Evolutionary conservation across 257 asterid species (phyloP).

Genomic region (Lycium ferocissimum): DNA sequence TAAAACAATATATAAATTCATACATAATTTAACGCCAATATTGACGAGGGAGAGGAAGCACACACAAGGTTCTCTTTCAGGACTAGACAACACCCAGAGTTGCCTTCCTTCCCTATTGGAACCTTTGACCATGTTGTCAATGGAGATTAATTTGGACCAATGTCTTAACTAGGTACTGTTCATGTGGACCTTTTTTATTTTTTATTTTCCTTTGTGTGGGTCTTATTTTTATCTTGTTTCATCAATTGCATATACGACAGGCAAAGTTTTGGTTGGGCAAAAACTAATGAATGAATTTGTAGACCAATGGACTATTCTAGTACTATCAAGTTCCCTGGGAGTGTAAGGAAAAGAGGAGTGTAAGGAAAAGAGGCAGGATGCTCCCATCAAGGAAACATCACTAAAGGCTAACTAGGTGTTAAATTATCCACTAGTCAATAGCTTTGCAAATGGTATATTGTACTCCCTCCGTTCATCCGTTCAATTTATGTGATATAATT

Average conservation of each 20-base stretch:
- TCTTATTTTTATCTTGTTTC: background rate
- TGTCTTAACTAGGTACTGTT: background rate
- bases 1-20: too few species aligned
- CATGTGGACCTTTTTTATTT: background rate
- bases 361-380: too few species aligned
- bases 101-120: background rate
- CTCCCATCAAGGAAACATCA: too few species aligned
- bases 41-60: background rate
- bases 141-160: background rate
- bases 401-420: too few species aligned
- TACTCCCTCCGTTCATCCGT: too few species aligned
- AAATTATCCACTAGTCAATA: too few species aligned
- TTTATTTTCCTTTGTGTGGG: background rate
- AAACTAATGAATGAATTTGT: too few species aligned
- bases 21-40: background rate
- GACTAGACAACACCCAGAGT: background rate
- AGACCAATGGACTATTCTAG: too few species aligned
- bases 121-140: background rate
- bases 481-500: too few species aligned
- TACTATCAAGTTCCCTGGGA: too few species aligned
- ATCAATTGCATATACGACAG: background rate
- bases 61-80: background rate
- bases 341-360: too few species aligned
- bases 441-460: too few species aligned
- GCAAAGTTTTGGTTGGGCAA: constrained; percentile 18